phyloP scores from a whole-genome alignment of 2,329 filamentous ascomycete genomes.

The Aspergillus candidus region DNA sequence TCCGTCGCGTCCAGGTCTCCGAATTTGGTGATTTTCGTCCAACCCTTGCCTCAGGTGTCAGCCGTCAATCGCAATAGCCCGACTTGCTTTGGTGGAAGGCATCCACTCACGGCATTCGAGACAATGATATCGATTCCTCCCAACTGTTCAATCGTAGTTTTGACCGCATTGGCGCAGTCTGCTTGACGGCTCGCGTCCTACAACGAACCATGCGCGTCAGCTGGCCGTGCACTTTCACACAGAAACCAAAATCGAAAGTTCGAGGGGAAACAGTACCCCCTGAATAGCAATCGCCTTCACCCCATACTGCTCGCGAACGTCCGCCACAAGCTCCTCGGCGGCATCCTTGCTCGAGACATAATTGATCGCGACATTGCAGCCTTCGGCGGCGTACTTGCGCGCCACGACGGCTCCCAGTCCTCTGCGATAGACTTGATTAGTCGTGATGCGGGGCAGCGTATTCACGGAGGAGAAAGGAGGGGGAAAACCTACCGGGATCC shows the following conservation, averaged over 20 bases:
- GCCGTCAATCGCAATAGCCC: not conserved
- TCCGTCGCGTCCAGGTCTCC: conserved; percentile 52
- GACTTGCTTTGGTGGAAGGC: not conserved
- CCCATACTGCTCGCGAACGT: conserved; percentile 48
- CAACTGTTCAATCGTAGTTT: conserved; percentile 53
- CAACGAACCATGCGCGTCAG: conserved; percentile 1
- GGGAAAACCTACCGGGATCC: conserved; percentile 50
- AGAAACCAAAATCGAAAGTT: not conserved
- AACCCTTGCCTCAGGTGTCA: conserved; percentile 42
- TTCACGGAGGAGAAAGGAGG: conserved; percentile 5
- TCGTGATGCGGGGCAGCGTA: not conserved
- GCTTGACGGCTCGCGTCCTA: conserved; percentile 56
- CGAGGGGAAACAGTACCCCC: conserved; percentile 45
- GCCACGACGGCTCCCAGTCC: conserved; percentile 66
- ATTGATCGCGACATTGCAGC: conserved; percentile 67
- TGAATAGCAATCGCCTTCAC: conserved; percentile 53
- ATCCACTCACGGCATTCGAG: conserved; percentile 58
- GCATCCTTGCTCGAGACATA: conserved; percentile 58
- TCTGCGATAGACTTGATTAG: conserved; percentile 35
- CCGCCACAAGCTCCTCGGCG: conserved; percentile 53
- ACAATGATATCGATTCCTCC: conserved; percentile 71
- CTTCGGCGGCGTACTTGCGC: conserved; percentile 61
- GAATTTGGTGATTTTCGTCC: conserved; percentile 56
- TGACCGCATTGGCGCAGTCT: conserved; percentile 56
- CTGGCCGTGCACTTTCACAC: not conserved